phyloP scores from a whole-genome alignment of 2,329 filamentous ascomycete species.

The Alternaria sp. region DNA sequence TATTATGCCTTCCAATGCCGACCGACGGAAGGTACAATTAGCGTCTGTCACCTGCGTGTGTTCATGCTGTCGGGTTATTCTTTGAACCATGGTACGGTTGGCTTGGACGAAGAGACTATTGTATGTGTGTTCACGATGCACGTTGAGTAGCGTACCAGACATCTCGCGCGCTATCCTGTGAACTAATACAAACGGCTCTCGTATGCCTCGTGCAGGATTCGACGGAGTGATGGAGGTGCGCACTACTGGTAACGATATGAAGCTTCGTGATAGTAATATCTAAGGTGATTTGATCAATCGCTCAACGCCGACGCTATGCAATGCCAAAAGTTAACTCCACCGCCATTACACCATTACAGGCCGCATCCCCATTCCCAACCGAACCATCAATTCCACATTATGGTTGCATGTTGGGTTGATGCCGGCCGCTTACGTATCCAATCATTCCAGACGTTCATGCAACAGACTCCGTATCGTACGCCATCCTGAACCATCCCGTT shows the following conservation, averaged over 20 bases:
- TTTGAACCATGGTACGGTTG: background rate
- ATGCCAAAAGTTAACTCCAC: conserved; percentile 12
- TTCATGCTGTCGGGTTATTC: background rate
- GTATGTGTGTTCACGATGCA: background rate
- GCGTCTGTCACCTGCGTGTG: background rate
- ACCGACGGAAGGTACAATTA: background rate
- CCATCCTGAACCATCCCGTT: conserved; percentile 22
- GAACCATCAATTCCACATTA: background rate
- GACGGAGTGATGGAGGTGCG: background rate
- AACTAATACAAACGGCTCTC: background rate
- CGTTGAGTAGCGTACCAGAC: background rate
- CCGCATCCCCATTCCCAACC: conserved; percentile 8
- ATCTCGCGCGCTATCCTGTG: background rate
- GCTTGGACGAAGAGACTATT: background rate
- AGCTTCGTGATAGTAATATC: conserved; percentile 2
- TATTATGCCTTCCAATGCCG: background rate
- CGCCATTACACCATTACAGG: conserved; percentile 7
- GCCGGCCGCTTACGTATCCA: conserved; percentile 18
- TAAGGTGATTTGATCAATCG: conserved; percentile 3
- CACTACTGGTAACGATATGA: background rate
- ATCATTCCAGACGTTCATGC: conserved; percentile 42
- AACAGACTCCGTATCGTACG: conserved; percentile 31
- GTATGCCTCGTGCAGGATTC: background rate
- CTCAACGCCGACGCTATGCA: conserved; percentile 45
- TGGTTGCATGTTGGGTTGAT: conserved; percentile 20